Base-by-base conservation (phyloP, 768 basidiomycete species). In the Kwoniella dendrophila region DNA sequence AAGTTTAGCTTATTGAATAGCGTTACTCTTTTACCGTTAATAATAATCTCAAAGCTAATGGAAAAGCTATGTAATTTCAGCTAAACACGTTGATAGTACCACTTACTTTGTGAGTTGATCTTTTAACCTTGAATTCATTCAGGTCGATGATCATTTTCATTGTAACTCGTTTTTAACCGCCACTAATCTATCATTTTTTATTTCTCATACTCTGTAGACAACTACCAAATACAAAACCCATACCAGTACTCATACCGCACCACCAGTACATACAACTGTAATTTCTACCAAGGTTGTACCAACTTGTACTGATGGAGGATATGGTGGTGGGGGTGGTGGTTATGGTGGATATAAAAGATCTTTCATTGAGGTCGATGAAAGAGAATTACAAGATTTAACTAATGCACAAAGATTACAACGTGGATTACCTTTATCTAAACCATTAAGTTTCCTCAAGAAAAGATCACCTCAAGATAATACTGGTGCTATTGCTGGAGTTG, bases 321-420 rank as follows among this genome's bases (percentile, higher is more conserved):
- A 20, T 24, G 44, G 24, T 29, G 40, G 27, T n/a, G 33, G 2
- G 4, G 24, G 24, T 20, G 47, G 29, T 11, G 26, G 47, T 10
- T 49, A 26, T 32, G 0, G 16, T 7, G 4, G 4, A 7, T 10
- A 32, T 32, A 56, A 56, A 44, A 38, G 55, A 59, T 59, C 56
- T n/a, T 7, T 30, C 26, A 24, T 24, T 34, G 56, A 57, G 32
- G 55, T 52, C 22, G 62, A 44, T n/a, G 62, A 64, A 22, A 36
- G 34, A 34, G 63, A 64, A 34, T 18, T 50, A 4, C 36, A 33
- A 30, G 54, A 45, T 29, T n/a, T 66, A 14, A 60, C 64, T 48
- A 66, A 66, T 40, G 64, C 47, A 22, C 36, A 66, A 30, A 38
- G 64, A 18, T n/a, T 66, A 24, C 59, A 54, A 51, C 3, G 64